These are phyloP conservation scores for Leishmania tropica DNA, from an alignment of 208 protist genomes.

Conservation along the genomic window DNA sequence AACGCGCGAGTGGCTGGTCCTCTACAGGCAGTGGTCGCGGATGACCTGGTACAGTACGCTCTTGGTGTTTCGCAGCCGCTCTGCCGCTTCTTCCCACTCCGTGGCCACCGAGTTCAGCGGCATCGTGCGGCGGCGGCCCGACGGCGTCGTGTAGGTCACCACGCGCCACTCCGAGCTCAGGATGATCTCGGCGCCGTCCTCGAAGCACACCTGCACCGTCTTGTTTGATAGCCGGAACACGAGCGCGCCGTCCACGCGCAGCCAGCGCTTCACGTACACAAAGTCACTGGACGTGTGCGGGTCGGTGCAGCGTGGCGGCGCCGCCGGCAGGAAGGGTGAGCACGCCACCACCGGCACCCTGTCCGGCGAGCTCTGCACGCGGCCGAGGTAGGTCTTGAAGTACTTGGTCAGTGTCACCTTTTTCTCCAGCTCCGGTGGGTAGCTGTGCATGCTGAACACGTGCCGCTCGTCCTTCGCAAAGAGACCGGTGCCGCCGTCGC, in stretches of 20 bases:
- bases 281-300: conserved; percentile 69
- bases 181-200: conserved; percentile 94
- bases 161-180: conserved; percentile 87
- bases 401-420: conserved; percentile 97
- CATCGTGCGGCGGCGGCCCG: conserved; percentile 46
- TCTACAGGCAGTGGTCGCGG: conserved; percentile 39
- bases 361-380: conserved; percentile 42
- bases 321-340: conserved; percentile 43
- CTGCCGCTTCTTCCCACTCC: conserved; percentile 40
- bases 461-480: conserved; percentile 79
- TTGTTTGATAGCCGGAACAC: conserved; percentile 96
- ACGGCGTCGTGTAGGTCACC: conserved; percentile 85
- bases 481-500: conserved; percentile 29
- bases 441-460: conserved; percentile 68
- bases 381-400: conserved; percentile 91
- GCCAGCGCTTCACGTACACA: conserved; percentile 96
- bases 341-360: conserved; percentile 68
- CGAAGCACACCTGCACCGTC: conserved; percentile 95
- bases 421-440: conserved; percentile 93
- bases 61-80: conserved; percentile 43
- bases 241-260: conserved; percentile 92
- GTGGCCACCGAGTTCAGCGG: conserved; percentile 35
- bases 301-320: conserved; percentile 42
- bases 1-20: background rate
- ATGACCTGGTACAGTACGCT: conserved; percentile 41